Evolutionary conservation across 1,284 basidiomycete genomes (phyloP), one percentile per base, ranked within the genome.

Genomic region (Pholiota adiposa): DNA sequence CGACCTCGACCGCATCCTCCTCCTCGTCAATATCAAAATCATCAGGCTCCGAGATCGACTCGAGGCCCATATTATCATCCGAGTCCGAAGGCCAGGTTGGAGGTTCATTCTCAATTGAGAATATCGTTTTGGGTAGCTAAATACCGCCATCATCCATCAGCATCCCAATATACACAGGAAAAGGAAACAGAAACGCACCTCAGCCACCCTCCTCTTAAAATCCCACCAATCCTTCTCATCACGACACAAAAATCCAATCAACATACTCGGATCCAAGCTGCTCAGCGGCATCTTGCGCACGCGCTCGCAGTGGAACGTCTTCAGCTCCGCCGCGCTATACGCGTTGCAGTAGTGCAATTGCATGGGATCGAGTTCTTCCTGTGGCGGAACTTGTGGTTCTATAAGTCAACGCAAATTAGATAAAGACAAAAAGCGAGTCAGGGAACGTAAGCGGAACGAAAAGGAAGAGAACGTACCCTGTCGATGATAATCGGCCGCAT

Each of bases 191-290:
- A 46, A 36, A 56, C 86, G 60, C 54, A 94, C 93, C 75, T 90
- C 87, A 9, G 77, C 79, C 56, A 93, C 86, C 60, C 94, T 82
- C 53, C 76, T 78, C 64, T 88, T 83, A 61, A 98, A 86, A 74
- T 97, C 94, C 14, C 81, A 75, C 89, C 95, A 97, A 56, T 97
- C 94, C 19, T 74, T 79, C 73, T 95, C 90, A 70, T 92, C 86
- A 65, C 85, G 85, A 70, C 92, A 90, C 65, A 98, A 72, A 73
- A 99, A 98, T 16, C 96, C 96, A 56, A 98, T 81, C 8, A 99
- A 79, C 97, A 99, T 98, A 69, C 94, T 97, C 11, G 97, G 97
- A 72, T 98, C 97, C 54, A 99, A 76, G n/a, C 89, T 89, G 38
- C 87, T 86, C 49, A 98, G 76, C 0, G 92, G 90, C 93, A 98